phyloP scores from a whole-genome alignment of 306 rosid species.

The Corylus heterophylla region DNA sequence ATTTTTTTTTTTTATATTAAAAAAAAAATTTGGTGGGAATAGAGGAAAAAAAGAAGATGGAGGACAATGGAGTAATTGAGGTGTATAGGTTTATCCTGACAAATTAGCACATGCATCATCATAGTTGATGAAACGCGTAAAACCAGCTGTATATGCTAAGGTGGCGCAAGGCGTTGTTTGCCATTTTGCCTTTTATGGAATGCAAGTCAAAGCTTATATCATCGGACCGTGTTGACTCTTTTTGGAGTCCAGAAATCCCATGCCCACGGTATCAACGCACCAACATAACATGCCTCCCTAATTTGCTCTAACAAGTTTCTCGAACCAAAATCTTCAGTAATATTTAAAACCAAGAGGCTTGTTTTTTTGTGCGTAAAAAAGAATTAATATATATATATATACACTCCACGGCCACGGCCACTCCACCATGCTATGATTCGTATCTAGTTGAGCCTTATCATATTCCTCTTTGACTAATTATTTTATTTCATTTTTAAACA shows the following conservation, averaged over 20 bases:
- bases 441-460: too few species aligned
- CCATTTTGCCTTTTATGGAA: not conserved
- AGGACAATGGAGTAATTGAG: not conserved
- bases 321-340: too few species aligned
- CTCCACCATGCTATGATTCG: too few species aligned
- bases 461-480: too few species aligned
- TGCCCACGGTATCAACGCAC: not conserved
- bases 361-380: too few species aligned
- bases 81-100: not conserved
- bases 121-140: not conserved
- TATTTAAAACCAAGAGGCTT: too few species aligned
- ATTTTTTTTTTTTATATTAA: too few species aligned
- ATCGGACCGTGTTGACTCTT: not conserved
- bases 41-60: not conserved
- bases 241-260: too few species aligned
- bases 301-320: not conserved
- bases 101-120: not conserved
- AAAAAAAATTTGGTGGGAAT: too few species aligned
- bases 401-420: too few species aligned
- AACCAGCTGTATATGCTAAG: slow-evolving; percentile 10
- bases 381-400: too few species aligned
- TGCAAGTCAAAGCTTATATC: slow-evolving; percentile 1
- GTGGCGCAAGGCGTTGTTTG: not conserved
- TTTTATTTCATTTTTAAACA: too few species aligned
- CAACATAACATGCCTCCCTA: not conserved